These are phyloP conservation scores for Chenopodium berlandieri DNA, from an alignment of 148 eudicot genomes.

Conservation along the genomic window DNA sequence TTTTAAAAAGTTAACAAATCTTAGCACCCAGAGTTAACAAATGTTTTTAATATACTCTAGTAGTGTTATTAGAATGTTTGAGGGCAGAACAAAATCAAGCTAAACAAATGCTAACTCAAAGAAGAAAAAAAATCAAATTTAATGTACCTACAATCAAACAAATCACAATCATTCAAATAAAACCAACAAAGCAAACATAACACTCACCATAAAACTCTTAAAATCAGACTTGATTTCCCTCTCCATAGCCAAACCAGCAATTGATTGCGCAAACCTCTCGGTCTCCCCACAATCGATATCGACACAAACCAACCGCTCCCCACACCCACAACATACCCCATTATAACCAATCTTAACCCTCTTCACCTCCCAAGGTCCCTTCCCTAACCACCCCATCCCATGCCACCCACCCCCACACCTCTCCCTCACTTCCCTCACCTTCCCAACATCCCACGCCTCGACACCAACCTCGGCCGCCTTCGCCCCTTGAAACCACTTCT, in stretches of 20 bases:
- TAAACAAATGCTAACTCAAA: neutral
- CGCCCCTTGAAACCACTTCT: slow-evolving; percentile 65
- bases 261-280: slow-evolving; percentile 68
- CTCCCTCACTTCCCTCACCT: slow-evolving; percentile 47
- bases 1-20: neutral
- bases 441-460: slow-evolving; percentile 43
- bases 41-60: neutral
- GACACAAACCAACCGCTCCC: slow-evolving; percentile 68
- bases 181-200: neutral
- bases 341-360: slow-evolving; percentile 38
- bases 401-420: slow-evolving; percentile 97
- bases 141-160: neutral
- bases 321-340: slow-evolving; percentile 62
- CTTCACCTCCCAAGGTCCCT: slow-evolving; percentile 63
- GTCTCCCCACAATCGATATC: slow-evolving; percentile 77
- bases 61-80: neutral
- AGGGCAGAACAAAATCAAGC: neutral
- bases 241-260: slow-evolving; percentile 81
- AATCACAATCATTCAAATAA: neutral
- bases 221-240: slow-evolving; percentile 75
- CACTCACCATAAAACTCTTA: slow-evolving; percentile 70
- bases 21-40: neutral
- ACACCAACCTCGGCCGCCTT: slow-evolving; percentile 48
- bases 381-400: slow-evolving; percentile 89
- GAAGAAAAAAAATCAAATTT: neutral